Conservation (phyloP, 139 green algal genomes). For the Tetraselmis chui region DNA sequence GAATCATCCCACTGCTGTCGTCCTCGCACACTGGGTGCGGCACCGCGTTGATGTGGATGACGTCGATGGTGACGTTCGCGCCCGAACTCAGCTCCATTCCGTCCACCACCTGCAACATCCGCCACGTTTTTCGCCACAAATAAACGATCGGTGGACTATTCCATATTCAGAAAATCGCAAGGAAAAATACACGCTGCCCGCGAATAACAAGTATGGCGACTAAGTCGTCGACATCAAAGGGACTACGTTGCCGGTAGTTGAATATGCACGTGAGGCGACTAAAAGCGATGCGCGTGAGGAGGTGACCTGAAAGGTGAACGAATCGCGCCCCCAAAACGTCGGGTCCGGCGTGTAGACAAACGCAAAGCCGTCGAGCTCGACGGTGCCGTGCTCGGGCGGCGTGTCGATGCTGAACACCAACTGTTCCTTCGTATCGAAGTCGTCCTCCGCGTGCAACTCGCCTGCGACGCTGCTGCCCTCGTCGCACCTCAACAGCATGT, state of each 20-base stretch:
- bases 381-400: not conserved
- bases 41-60: not conserved
- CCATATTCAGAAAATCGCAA: too few species aligned
- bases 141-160: too few species aligned
- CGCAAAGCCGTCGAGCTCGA: not conserved
- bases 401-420: not conserved
- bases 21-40: not conserved
- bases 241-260: too few species aligned
- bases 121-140: too few species aligned
- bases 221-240: too few species aligned
- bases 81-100: not conserved
- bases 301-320: not conserved
- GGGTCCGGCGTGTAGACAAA: not conserved
- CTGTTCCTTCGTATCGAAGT: not conserved
- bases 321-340: not conserved
- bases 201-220: too few species aligned
- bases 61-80: not conserved
- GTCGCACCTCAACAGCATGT: not conserved
- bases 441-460: not conserved
- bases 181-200: too few species aligned
- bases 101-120: not conserved
- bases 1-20: not conserved
- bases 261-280: too few species aligned
- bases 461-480: not conserved
- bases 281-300: too few species aligned